Evolutionary conservation across 352 stramenopile genomes (phyloP), one percentile per base, ranked within the genome.

Genomic region (Globisporangium paddicum): DNA sequence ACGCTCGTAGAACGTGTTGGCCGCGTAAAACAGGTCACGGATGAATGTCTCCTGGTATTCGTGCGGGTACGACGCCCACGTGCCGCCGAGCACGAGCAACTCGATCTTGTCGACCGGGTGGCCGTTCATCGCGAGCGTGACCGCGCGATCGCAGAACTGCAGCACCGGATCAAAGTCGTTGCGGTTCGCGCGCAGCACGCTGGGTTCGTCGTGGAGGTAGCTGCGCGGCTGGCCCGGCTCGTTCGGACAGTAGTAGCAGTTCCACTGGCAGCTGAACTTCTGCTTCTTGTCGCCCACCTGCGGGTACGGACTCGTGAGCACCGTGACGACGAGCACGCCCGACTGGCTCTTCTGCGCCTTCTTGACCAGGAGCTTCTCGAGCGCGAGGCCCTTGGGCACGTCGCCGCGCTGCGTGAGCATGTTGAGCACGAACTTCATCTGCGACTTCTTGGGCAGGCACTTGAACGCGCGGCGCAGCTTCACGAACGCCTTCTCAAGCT

Each of bases 181-280:
- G 28, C 87, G 77, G 67, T 97, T 97, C n/a, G 92, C 92, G 48
- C 92, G 82, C 53, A 96, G 62, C 53, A 97, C 89, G 47, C 87
- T 96, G 16, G 92, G 92, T 55, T 98, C 92, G 60, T 98, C 90
- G 71, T 97, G 90, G 50, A 98, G 71, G 70, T 98, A 98, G 66
- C 83, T 96, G 37, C 90, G 82, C 19, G 92, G 90, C 67, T 97
- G 89, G 10, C 82, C 86, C 0, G 90, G 90, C 47, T 98, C 87
- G 63, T 98, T 97, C 4, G 92, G 91, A 65, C 92, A 98, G 67
- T 98, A 98, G 79, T 97, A 97, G 69, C 92, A 98, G 63, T 98
- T 98, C 88, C 92, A 97, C 70, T 98, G 88, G 68, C 91, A 98
- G 59, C 81, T 95, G 55, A 98, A 98, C 25, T 76, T 79, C 70